Base-by-base conservation (phyloP, 306 rosid species). In the Cajanus cajan region DNA sequence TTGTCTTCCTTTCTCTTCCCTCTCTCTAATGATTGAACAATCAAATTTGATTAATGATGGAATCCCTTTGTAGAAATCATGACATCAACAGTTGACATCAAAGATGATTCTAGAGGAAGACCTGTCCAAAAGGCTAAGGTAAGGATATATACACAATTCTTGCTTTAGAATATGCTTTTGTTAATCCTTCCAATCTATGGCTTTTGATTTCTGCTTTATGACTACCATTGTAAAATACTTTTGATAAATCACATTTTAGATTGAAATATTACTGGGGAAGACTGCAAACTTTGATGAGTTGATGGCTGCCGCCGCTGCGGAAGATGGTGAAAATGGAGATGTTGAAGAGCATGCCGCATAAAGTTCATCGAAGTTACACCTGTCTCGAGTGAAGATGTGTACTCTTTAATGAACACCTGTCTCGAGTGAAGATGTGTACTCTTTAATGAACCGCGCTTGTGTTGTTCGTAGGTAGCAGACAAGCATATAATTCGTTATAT, bases 41-140 rank as follows among this genome's bases (percentile, higher is more conserved):
- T 33, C 31, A 4, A 54, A 41, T 15, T 63, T 82, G 37, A 85
- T 57, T 52, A 15, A 8, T 62, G 36, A 25, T 5, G 21, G 47
- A 25, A 77, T 77, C 19, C 31, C 65, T 41, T 24, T 83, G 57
- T 86, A 91, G 97, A 81, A 81, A 90, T 92, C 66, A 70, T 25
- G 72, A 92, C 97, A 28, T 90, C 90, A 14, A 87, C 94, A 61
- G 92, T 92, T 71, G 90, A 88, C 81, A 87, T 90, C 76, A 88
- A 89, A 82, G 97, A 88, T 67, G 94, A 88, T 80, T 78, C 89
- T 41, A 86, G 89, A 76, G 92, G 90, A 9, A 81, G 93, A 71
- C 91, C 93, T 11, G 82, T 90, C 70, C 97, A 92, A 72, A 92
- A 92, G 81, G 97, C 97, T 7, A 90, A 90, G 94, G 97, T 91